Percentiles rank a stretch among this genome's conserved stretches.
phyloP scores from a whole-genome alignment of 2,329 filamentous ascomycete species.

The Westerdykella ornata region DNA sequence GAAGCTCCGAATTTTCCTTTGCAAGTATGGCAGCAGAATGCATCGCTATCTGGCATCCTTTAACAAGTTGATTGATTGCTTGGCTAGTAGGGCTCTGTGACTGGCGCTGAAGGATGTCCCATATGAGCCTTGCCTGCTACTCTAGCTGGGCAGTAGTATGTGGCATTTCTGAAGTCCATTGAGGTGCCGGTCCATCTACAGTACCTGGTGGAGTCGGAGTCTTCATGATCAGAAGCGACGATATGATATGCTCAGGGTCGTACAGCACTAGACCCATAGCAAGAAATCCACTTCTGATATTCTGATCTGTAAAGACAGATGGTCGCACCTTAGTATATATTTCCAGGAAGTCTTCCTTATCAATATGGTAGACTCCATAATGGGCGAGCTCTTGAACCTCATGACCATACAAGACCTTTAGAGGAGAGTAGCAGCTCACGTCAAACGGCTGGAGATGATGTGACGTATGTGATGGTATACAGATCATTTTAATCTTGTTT shows the following conservation, averaged over 20 bases:
- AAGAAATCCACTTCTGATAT: background rate
- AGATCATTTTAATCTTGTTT: background rate
- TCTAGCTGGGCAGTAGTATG: too few species aligned
- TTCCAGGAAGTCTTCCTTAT: too few species aligned
- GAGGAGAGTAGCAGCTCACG: background rate
- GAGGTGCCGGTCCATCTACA: too few species aligned
- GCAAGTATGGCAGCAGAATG: too few species aligned
- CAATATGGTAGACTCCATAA: background rate
- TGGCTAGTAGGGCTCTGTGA: too few species aligned
- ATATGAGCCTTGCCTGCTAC: too few species aligned
- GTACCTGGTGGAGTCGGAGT: constrained; percentile 11
- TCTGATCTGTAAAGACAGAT: background rate
- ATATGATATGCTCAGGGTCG: constrained; percentile 11
- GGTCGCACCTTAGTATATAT: background rate
- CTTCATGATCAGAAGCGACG: constrained; percentile 7
- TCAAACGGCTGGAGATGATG: background rate
- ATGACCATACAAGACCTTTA: background rate
- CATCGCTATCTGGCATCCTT: too few species aligned
- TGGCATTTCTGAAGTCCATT: too few species aligned
- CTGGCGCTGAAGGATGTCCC: too few species aligned
- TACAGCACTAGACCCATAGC: too few species aligned
- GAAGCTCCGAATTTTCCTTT: too few species aligned
- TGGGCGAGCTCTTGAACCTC: background rate
- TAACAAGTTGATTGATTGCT: too few species aligned
- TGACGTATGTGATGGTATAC: background rate